Evolutionary conservation across 163 green algal genomes (phyloP).

Genomic region (Scenedesmus sp.): DNA sequence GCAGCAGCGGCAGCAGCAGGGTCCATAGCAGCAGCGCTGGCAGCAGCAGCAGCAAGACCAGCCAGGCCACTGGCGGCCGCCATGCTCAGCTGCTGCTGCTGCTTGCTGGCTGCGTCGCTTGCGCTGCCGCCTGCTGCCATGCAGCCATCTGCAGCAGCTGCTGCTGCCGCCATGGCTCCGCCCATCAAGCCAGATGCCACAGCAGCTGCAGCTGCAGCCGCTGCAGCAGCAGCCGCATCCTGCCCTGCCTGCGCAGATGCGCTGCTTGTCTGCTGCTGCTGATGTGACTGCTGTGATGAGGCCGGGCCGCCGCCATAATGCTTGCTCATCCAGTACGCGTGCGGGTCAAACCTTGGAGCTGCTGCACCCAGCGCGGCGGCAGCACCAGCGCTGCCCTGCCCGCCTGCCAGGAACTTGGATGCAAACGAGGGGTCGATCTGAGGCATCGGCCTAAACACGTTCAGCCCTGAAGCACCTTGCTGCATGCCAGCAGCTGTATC

Average conservation of each 20-base stretch:
- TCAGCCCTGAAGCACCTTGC: conserved; percentile 26
- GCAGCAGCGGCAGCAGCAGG: conserved; percentile 19
- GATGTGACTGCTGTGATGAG: background rate
- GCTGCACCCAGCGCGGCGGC: background rate
- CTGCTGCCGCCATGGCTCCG: background rate
- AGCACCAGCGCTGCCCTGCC: background rate
- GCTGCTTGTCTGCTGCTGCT: background rate
- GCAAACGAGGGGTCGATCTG: conserved; percentile 46
- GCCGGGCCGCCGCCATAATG: conserved; percentile 35
- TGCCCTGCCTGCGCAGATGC: background rate
- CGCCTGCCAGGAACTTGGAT: conserved; percentile 45
- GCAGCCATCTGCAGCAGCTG: background rate
- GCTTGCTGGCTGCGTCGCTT: conserved; percentile 5
- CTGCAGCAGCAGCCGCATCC: background rate
- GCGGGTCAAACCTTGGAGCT: conserved; percentile 37
- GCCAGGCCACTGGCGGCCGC: background rate
- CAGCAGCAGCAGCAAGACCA: background rate
- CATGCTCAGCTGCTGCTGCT: conserved; percentile 7
- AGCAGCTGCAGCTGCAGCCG: background rate
- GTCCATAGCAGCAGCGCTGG: background rate
- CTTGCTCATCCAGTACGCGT: conserved; percentile 50
- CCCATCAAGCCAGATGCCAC: background rate
- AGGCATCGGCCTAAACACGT: conserved; percentile 46
- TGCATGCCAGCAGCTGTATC: conserved; percentile 27
- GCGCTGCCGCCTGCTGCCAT: background rate